These are phyloP conservation scores for Thalia dealbata DNA, from an alignment of 176 grass and related monocot species.

Conservation along the genomic window DNA sequence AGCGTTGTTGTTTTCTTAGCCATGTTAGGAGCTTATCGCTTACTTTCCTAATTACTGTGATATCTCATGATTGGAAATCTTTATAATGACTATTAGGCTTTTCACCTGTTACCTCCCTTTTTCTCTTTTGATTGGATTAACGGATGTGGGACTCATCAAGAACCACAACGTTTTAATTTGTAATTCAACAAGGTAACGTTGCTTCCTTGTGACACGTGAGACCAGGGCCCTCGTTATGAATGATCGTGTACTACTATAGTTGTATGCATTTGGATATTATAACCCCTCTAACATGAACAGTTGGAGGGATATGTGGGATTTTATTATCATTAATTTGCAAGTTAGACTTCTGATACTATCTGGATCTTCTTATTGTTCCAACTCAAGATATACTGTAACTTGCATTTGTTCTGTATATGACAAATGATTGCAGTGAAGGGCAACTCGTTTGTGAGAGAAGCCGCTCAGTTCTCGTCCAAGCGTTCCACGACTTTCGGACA, in stretches of 20 bases:
- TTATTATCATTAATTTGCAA: not conserved
- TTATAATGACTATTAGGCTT: not conserved
- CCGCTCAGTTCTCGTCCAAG: slow-evolving; percentile 49
- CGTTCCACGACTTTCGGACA: slow-evolving; percentile 21
- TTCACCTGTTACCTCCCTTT: not conserved
- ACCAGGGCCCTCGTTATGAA: not conserved
- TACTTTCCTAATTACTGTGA: not conserved
- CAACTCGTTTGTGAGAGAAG: slow-evolving; percentile 50
- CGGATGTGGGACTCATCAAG: too few species aligned
- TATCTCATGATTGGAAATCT: not conserved
- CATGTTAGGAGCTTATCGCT: too few species aligned
- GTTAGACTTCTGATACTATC: not conserved
- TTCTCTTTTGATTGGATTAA: not conserved
- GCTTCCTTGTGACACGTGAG: not conserved
- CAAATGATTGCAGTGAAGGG: slow-evolving; percentile 34
- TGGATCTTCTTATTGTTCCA: not conserved
- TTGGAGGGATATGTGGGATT: not conserved
- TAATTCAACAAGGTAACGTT: too few species aligned
- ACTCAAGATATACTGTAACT: not conserved
- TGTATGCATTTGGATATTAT: not conserved
- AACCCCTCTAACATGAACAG: too few species aligned
- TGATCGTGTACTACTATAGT: not conserved
- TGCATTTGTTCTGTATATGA: slow-evolving; percentile 12
- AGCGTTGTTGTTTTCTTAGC: too few species aligned
- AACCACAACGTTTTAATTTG: too few species aligned